These are phyloP conservation scores for Fusarium sp. DNA, from an alignment of 2,329 filamentous ascomycete genomes.

Conservation along the genomic window DNA sequence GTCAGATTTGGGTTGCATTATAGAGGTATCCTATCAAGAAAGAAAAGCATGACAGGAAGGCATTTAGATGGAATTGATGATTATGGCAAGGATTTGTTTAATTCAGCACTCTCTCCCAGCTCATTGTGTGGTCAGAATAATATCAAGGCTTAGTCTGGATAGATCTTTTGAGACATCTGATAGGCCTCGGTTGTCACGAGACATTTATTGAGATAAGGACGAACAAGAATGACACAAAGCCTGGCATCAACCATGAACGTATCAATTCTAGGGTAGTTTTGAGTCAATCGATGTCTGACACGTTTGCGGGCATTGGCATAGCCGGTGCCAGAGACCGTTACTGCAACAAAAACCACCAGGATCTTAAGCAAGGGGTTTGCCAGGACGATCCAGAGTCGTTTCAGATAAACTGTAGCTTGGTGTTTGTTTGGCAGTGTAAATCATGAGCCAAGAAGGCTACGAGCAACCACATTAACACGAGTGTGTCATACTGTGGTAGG, in stretches of 20 bases:
- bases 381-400: slow-evolving; percentile 24
- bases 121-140: slow-evolving; percentile 5
- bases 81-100: slow-evolving; percentile 12
- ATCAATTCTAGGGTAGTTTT: background rate
- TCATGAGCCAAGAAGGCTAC: background rate
- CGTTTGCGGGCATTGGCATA: slow-evolving; percentile 24
- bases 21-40: slow-evolving; percentile 14
- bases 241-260: slow-evolving; percentile 8
- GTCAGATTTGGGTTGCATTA: slow-evolving; percentile 21
- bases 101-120: slow-evolving; percentile 3
- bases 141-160: slow-evolving; percentile 1
- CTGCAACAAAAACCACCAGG: slow-evolving; percentile 21
- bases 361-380: slow-evolving; percentile 29
- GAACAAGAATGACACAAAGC: background rate
- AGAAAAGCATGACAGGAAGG: slow-evolving; percentile 3
- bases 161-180: background rate
- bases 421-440: slow-evolving; percentile 19
- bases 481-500: background rate
- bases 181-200: background rate
- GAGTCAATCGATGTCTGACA: slow-evolving; percentile 37
- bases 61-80: background rate
- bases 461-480: background rate
- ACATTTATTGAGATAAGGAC: no score
- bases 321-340: slow-evolving; percentile 22
- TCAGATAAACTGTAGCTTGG: slow-evolving; percentile 24